phyloP scores from a whole-genome alignment of 805 yeast genomes.

The Diddensiella caesifluorescens region DNA sequence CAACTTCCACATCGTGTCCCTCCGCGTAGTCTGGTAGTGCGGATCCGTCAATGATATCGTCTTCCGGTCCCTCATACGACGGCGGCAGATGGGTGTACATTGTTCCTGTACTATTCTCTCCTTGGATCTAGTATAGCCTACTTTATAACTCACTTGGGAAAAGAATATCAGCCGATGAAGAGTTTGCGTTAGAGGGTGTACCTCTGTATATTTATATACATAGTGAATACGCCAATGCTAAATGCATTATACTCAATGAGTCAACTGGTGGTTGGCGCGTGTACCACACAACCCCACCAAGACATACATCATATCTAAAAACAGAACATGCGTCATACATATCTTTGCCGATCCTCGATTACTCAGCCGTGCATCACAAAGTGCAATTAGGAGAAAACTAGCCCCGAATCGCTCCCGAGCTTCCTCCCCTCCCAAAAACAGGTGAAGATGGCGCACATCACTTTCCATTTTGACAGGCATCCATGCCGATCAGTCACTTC shows the following conservation, averaged over 20 bases:
- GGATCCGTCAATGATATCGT: background rate
- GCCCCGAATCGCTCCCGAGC: background rate
- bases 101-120: no score
- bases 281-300: background rate
- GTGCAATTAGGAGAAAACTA: background rate
- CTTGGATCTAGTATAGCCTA: no score
- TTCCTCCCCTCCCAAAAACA: background rate
- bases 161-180: no score
- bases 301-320: background rate
- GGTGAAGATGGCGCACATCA: background rate
- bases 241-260: background rate
- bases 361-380: background rate
- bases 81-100: conserved; percentile 2
- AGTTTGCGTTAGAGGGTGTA: no score
- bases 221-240: no score
- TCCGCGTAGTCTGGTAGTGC: conserved; percentile 4
- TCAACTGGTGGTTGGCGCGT: background rate
- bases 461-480: background rate
- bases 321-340: background rate
- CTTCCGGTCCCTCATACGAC: conserved; percentile 6
- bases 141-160: no score
- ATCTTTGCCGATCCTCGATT: no score
- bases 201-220: no score
- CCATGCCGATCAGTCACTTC: background rate
- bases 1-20: conserved; percentile 1